Base-by-base conservation (phyloP, 2,329 filamentous ascomycete species). In the Calonectria honghensis region DNA sequence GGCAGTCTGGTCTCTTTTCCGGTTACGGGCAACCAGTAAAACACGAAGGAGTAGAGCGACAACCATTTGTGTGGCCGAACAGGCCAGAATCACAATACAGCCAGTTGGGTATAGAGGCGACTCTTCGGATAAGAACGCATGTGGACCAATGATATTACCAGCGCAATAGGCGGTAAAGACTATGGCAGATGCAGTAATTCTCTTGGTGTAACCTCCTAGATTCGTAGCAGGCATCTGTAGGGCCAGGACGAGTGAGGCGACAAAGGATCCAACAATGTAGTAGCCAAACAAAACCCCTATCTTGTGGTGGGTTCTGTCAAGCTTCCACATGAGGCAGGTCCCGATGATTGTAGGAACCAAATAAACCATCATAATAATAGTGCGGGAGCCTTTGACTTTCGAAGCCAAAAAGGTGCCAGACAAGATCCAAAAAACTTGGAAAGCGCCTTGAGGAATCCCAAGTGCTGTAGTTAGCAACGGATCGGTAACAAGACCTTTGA, bases 361-460 rank as follows among this genome's bases (percentile, higher is more conserved):
- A 74, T 89, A 91, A 0, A 86, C 35, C 2, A 85, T 83, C 89
- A 91, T 91, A 71, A 90, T 84, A 31, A 84, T 80, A 0, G 89
- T 91, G 3, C 89, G 86, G 5, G 82, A 81, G 73, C 90, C 89
- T 45, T 83, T 85, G 76, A 89, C 82, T n/a, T 83, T 85, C 1
- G 88, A 87, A 0, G 90, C 89, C 3, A 90, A 78, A 70, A 84
- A 91, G 4, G 89, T 87, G 4, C 89, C 89, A 0, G 85, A 84
- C 7, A 91, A 83, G 16, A 91, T 87, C 78, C 84, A 90, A 27
- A 89, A 81, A 2, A 90, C 84, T 72, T 90, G 88, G 76, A 90
- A 90, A 0, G 84, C 87, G 11, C 89, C 90, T 69, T 87, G 85
- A 0, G 90, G 90, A 31, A 91, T 91, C 0, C 89, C 89, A 7